Base-by-base conservation (phyloP, 2,329 filamentous ascomycete species). In the Fusarium dimerum region DNA sequence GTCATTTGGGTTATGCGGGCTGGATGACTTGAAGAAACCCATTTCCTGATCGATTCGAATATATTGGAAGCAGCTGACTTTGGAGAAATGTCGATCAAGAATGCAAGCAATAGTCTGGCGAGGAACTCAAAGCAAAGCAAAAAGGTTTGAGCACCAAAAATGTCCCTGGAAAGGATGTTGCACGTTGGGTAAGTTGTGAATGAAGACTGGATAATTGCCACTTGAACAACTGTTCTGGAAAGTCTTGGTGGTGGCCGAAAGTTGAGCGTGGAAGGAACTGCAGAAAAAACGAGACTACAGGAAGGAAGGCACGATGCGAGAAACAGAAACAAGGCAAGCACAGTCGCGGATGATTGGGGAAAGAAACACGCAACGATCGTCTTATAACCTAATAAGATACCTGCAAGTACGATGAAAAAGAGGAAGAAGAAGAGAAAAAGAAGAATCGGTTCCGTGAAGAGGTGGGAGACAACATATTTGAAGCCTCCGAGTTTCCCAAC, bases 1-100 rank as follows among this genome's bases (percentile, higher is more conserved):
- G 65, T 84, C 84, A 74, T 91, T 82, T 61, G 84, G 80, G 72
- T 88, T 80, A 75, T 80, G 81, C 69, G 73, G 73, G 58, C 71
- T 73, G 73, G 70, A 73, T 72, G 76, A 75, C 62, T 69, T 76
- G 56, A 77, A 77, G 72, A 80, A 75, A 73, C 74, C 69, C 80
- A 84, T 71, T 72, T 73, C 64, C 67, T 71, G 68, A 63, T 52
- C 34, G 32, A 26, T 5, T 26, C 13, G 32, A 10, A 11, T 10
- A 10, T 11, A 12, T 36, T 5, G 32, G 13, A 65, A 65, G 68
- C 66, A 66, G 66, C 73, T 77, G 77, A 78, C 74, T 36, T 36
- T 12, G 32, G 32, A 26, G 10, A 36, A 5, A 36, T 36, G 13
- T 36, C 32, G 32, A 36, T 12, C 10, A 36, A 15, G 32, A 36